Percentiles rank a stretch among this genome's conserved stretches.
Conservation (phyloP, 495 filamentous ascomycete species). For the Wilcoxina mikolae region DNA sequence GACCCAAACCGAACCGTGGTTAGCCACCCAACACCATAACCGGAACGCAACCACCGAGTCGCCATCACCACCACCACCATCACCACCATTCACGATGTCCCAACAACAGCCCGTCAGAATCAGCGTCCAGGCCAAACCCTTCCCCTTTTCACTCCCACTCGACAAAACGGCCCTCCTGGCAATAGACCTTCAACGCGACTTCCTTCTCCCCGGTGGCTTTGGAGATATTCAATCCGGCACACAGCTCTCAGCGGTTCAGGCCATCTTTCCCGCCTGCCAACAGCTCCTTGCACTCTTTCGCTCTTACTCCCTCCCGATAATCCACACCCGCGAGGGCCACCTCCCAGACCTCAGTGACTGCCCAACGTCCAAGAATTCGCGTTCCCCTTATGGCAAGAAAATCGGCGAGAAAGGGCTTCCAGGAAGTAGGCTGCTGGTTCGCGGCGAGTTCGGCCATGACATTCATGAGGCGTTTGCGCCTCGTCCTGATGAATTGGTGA, state of each 20-base stretch:
- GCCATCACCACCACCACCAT: too few species aligned
- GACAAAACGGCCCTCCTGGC: constrained; percentile 28
- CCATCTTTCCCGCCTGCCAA: constrained; percentile 3
- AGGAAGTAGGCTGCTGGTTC: constrained; percentile 42
- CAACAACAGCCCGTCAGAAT: constrained; percentile 3
- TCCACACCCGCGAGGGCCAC: constrained; percentile 51
- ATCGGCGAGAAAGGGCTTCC: constrained; percentile 45
- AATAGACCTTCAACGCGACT: constrained; percentile 33
- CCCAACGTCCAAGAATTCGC: constrained; percentile 36
- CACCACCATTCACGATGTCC: background rate
- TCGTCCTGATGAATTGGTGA: constrained; percentile 42
- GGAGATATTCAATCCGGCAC: constrained; percentile 22
- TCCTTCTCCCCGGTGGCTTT: constrained; percentile 29
- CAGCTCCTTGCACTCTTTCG: constrained; percentile 45
- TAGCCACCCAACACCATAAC: too few species aligned
- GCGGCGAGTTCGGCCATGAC: constrained; percentile 50
- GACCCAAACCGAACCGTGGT: background rate
- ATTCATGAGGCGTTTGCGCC: constrained; percentile 47
- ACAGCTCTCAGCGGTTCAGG: constrained; percentile 2
- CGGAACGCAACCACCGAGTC: too few species aligned
- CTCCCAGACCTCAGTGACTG: constrained; percentile 38
- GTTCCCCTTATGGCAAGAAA: constrained; percentile 34
- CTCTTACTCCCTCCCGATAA: constrained; percentile 43
- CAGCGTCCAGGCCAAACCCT: constrained; percentile 30
- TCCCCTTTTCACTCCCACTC: constrained; percentile 29